Evolutionary conservation across 768 basidiomycete species (phyloP).

Genomic region (Cytidiella melzeri): DNA sequence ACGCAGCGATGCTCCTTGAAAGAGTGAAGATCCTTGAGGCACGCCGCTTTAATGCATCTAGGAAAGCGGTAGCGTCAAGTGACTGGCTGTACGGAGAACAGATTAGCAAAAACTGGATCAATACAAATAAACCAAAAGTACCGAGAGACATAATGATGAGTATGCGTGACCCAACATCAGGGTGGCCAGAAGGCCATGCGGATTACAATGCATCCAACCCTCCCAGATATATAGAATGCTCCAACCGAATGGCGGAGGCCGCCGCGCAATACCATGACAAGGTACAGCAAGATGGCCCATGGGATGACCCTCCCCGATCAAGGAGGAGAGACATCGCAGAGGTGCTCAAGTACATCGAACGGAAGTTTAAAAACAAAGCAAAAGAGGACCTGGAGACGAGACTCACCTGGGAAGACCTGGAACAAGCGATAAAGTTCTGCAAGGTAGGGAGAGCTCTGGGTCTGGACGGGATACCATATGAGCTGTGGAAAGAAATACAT

Average conservation of each 20-base stretch:
- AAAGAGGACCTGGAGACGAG: neutral
- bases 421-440: neutral
- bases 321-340: neutral
- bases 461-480: conserved; percentile 8
- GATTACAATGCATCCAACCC: neutral
- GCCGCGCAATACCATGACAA: conserved; percentile 1
- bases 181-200: neutral
- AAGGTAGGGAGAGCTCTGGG: conserved; percentile 1
- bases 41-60: neutral
- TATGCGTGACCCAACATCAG: neutral
- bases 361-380: neutral
- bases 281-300: neutral
- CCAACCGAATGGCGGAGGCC: neutral
- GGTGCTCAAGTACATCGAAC: neutral
- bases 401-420: neutral
- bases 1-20: neutral
- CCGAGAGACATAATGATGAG: neutral
- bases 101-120: neutral
- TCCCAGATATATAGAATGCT: neutral
- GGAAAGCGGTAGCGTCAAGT: neutral
- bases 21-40: neutral
- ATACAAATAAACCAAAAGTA: neutral
- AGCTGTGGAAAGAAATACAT: conserved; percentile 4
- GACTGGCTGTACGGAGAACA: neutral
- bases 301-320: neutral